Conservation (phyloP, 176 grass and related monocot genomes). For the Triticum monococcum region DNA sequence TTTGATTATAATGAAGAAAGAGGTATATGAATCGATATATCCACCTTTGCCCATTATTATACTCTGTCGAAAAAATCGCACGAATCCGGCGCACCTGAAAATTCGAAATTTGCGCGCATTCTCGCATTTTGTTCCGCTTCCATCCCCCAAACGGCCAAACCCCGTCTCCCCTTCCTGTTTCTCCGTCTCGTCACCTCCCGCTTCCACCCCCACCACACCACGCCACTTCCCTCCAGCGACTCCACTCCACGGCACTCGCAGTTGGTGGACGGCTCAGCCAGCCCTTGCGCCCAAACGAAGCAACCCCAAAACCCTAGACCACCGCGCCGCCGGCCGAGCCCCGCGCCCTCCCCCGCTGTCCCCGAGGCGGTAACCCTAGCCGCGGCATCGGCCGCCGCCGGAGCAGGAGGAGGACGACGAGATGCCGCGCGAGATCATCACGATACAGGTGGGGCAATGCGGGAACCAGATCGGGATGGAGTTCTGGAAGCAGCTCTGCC, state of each 20-base stretch:
- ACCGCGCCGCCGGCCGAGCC: neutral
- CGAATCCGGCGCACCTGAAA: neutral
- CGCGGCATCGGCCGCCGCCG: neutral
- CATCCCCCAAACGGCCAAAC: neutral
- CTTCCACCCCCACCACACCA: neutral
- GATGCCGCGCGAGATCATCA: constrained; percentile 99
- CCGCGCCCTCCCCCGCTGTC: too few relatives aligned
- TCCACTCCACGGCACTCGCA: neutral
- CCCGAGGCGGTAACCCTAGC: neutral
- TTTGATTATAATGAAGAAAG: too few relatives aligned
- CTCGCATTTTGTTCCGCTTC: neutral
- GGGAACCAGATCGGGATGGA: constrained; percentile 99
- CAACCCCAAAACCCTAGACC: constrained; percentile 40
- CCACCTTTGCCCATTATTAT: neutral
- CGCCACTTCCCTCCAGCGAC: neutral
- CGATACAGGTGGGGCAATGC: constrained; percentile 99
- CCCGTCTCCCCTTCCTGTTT: neutral
- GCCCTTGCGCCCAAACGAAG: constrained; percentile 30
- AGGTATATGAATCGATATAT: neutral
- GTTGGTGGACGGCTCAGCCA: neutral
- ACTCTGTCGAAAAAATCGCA: neutral
- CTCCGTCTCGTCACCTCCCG: neutral
- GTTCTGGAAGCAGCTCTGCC: constrained; percentile 99
- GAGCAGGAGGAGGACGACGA: neutral
- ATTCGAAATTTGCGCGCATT: constrained; percentile 40